Percentiles rank a stretch among this genome's conserved stretches.
phyloP scores from a whole-genome alignment of 202 grass and related monocot species.

The Panicum virgatum region DNA sequence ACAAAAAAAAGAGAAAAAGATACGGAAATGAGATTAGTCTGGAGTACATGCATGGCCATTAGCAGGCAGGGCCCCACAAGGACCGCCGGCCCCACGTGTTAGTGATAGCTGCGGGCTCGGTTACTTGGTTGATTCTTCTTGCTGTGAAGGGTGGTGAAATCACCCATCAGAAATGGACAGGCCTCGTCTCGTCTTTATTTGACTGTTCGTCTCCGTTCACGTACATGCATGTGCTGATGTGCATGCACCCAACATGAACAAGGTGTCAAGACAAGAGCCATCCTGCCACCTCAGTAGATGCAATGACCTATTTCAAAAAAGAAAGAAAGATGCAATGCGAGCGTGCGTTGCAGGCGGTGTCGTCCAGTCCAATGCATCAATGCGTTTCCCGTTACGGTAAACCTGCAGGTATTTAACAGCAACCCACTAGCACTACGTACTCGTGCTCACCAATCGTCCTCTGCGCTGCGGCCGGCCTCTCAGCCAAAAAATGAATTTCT shows the following conservation, averaged over 20 bases:
- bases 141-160: not conserved
- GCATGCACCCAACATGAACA: no score
- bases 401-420: not conserved
- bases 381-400: not conserved
- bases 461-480: not conserved
- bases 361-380: not conserved
- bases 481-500: not conserved
- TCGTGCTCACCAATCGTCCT: not conserved
- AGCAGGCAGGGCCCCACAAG: not conserved
- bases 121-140: not conserved
- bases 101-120: not conserved
- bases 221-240: not conserved
- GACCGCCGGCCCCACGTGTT: not conserved
- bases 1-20: not conserved
- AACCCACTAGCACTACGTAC: no score
- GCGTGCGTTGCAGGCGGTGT: not conserved
- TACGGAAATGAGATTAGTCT: not conserved
- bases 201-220: not conserved
- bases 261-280: no score
- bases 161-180: not conserved
- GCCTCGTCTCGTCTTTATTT: not conserved
- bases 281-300: no score
- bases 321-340: not conserved
- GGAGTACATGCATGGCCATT: constrained; percentile 18
- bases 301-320: no score